Evolutionary conservation across 441 rosid genomes (phyloP), one percentile per base, ranked within the genome.

Genomic region (Omphalea diandra): DNA sequence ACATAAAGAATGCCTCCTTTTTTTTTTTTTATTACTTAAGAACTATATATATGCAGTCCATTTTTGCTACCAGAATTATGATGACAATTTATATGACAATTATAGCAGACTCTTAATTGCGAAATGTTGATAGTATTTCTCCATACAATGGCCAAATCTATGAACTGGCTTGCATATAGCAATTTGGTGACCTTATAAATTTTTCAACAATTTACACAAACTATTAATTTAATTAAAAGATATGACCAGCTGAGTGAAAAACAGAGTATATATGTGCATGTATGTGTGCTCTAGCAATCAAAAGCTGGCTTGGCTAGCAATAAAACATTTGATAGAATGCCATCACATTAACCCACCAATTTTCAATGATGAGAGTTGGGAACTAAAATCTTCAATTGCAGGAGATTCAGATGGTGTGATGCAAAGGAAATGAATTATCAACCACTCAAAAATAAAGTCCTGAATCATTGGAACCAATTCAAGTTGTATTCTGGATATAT

Each of bases 391-490:
- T 83, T 91, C 97, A 75, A 84, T 74, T 71, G 90, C 81, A 50
- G 87, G 85, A 61, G 87, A 84, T 76, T 93, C 91, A 56, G 96
- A 88, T 65, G 99, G 90, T 63, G 91, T 87, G 52, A 88, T 84
- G 67, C 86, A 77, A 71, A 90, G 77, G 77, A 90, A 90, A 69
- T 87, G 83, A 75, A 96, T 85, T 58, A 88, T 85, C 69, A 87
- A 77, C 99, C 99, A 96, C 86, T 93, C 97, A 63, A 82, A 85
- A 75, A 88, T 80, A 76, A 83, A 83, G 40, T 91, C 98, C 76
- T 93, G 96, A 84, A 93, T 83, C 96, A 96, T 85, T 15, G 97
- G 98, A 72, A 96, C 81, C 76, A 96, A 81, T 74, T 96, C 97
- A 75, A 87, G 86, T 75, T 88, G 95, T 76, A 93, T 81, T 83